Conservation (phyloP, 768 basidiomycete genomes). For the Leccinum ochraceum region DNA sequence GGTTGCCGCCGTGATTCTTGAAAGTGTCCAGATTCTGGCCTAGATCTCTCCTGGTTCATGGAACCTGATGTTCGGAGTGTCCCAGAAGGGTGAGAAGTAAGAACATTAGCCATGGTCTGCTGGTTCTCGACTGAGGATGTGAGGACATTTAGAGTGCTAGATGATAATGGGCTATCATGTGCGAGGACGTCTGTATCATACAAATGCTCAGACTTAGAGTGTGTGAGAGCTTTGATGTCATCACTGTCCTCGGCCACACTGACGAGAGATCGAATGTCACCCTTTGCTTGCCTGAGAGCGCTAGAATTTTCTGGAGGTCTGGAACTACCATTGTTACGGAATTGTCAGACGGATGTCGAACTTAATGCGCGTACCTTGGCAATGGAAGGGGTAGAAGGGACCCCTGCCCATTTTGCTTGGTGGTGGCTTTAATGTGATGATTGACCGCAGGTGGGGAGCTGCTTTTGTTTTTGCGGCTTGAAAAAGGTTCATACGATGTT, state of each 20-base stretch:
- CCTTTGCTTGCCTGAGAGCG: not conserved
- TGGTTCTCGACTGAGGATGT: slow-evolving; percentile 4
- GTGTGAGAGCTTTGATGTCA: slow-evolving; percentile 7
- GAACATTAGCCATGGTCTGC: not conserved
- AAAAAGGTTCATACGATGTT: not conserved
- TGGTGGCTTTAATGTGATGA: slow-evolving; percentile 11
- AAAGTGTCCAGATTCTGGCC: not conserved
- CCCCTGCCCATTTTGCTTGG: not conserved
- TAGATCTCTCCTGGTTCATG: slow-evolving; percentile 6
- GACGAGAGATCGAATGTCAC: not conserved
- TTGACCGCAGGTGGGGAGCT: slow-evolving; percentile 5
- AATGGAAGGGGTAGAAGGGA: not conserved
- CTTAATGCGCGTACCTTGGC: slow-evolving; percentile 11
- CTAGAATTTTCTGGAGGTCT: not conserved
- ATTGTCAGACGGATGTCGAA: slow-evolving; percentile 4
- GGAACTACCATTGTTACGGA: not conserved
- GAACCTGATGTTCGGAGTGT: not conserved
- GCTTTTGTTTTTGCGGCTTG: not conserved
- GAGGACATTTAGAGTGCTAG: not conserved
- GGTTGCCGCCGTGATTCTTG: slow-evolving; percentile 8
- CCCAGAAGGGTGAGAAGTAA: slow-evolving; percentile 10
- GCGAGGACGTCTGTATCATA: not conserved
- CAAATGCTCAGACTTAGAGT: slow-evolving; percentile 9
- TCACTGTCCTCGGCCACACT: not conserved
- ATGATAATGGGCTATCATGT: slow-evolving; percentile 6